These are phyloP conservation scores for Vitis hybrid DNA, from an alignment of 177 flowering plant species.

Conservation along the genomic window DNA sequence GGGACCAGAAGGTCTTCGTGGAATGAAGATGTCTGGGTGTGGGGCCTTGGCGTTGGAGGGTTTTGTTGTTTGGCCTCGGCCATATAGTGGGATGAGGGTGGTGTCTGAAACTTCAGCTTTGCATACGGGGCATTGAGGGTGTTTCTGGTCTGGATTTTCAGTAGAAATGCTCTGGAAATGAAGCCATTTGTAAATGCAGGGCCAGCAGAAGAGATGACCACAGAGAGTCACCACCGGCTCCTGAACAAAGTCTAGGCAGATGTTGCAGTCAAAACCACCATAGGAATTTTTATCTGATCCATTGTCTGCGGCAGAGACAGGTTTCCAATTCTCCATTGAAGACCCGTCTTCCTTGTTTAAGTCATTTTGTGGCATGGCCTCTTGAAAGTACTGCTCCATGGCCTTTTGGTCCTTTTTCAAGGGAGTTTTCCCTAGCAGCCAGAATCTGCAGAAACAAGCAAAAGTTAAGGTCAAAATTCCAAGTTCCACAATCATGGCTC, in stretches of 20 bases:
- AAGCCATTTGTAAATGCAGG: conserved; percentile 63
- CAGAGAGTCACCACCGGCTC: conserved; percentile 64
- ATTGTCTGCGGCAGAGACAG: conserved; percentile 2
- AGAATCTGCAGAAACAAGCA: conserved; percentile 7
- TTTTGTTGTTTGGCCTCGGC: conserved; percentile 36
- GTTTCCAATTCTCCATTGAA: conserved; percentile 19
- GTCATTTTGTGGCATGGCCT: conserved; percentile 10
- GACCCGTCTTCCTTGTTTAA: conserved; percentile 9
- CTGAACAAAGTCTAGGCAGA: conserved; percentile 49
- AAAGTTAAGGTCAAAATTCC: not conserved
- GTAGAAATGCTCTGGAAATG: conserved; percentile 22
- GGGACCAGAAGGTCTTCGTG: conserved; percentile 38
- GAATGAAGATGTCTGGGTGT: conserved; percentile 30
- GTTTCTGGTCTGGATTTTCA: conserved; percentile 15
- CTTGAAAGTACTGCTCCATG: conserved; percentile 26
- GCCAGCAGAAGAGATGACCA: conserved; percentile 67
- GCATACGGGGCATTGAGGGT: conserved; percentile 57
- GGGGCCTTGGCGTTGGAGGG: conserved; percentile 27
- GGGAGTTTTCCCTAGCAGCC: not conserved
- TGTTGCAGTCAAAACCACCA: conserved; percentile 56
- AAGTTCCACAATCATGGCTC: not conserved
- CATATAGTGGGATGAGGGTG: conserved; percentile 53
- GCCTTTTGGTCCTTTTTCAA: conserved; percentile 15
- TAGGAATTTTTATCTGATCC: conserved; percentile 17
- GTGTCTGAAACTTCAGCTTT: conserved; percentile 37